Evolutionary conservation across 1,139 yeast species (phyloP), one percentile per base, ranked within the genome.

Genomic region (Saccharomyces hybrid): DNA sequence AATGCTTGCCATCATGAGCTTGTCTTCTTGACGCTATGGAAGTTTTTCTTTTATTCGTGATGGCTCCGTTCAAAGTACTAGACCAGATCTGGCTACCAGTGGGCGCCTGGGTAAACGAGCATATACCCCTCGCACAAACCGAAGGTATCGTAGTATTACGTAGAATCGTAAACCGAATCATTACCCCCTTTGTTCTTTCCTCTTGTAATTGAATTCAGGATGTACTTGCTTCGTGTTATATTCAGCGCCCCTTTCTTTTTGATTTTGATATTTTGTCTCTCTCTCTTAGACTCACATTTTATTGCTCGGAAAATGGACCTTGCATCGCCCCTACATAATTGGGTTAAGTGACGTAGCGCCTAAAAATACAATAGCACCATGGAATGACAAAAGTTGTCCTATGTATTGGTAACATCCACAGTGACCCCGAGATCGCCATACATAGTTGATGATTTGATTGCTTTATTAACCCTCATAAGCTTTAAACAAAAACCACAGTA

Each of bases 1-100:
- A 58, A 53, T 58, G 60, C 27, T 54, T 57, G 2, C 55, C 4
- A 54, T 57, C 57, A 25, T 38, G 32, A 19, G 26, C 31, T 38
- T 48, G 44, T 14, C 44, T 38, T 4, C 13, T 38, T 19, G 44
- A 5, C 13, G 23, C 44, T 38, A 9, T 16, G 3, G 13, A 16
- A 8, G 13, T 5, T 9, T 7, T 8, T 16, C 13, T 19, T 38
- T 19, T 38, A 38, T 6, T 38, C 9, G 25, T 11, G 13, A 19
- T 16, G 25, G 44, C 25, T 9, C 25, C 6, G 6, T 38, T 38
- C 44, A 38, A 38, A 16, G 44, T 38, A 38, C 5, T 38, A 16
- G 25, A 38, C 44, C 44, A 16, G 9, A 38, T 38, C 13, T 9
- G 44, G 13, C 44, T 38, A 16, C 44, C 7, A 6, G 44, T 38